Evolutionary conservation across 495 filamentous ascomycete genomes (phyloP).

Genomic region (Tuber brumale): DNA sequence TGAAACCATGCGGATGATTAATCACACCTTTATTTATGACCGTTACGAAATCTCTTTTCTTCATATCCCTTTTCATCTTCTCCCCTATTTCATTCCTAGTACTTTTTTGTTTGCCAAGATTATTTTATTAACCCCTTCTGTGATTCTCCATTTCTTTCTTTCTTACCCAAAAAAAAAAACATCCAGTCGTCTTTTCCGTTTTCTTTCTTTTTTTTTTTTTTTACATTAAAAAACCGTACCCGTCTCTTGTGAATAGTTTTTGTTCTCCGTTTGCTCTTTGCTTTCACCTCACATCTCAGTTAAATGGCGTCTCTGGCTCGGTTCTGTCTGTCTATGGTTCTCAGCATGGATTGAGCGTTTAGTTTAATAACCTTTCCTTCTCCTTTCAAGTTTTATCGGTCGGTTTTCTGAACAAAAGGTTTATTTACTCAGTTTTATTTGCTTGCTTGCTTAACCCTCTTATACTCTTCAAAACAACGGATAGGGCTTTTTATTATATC

Average conservation of each 20-base stretch:
- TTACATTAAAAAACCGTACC: neutral
- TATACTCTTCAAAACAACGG: neutral
- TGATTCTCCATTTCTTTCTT: constrained; percentile 1
- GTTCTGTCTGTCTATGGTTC: constrained; percentile 41
- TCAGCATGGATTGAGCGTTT: constrained; percentile 43
- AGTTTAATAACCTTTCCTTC: constrained; percentile 4
- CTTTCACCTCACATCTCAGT: constrained; percentile 31
- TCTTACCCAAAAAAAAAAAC: neutral
- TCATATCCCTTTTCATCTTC: constrained; percentile 25
- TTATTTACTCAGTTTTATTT: constrained; percentile 12
- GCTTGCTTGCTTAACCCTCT: neutral
- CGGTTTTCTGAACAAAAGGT: constrained; percentile 5
- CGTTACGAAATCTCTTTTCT: constrained; percentile 29
- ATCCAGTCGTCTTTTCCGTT: neutral
- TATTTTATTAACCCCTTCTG: constrained; percentile 23
- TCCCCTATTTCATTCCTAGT: constrained; percentile 23
- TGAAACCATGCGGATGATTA: constrained; percentile 16
- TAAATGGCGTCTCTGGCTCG: constrained; percentile 41
- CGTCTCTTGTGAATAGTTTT: constrained; percentile 8
- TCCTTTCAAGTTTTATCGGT: neutral
- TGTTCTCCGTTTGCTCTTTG: constrained; percentile 28
- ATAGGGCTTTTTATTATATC: constrained; percentile 1
- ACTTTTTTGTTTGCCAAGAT: constrained; percentile 11
- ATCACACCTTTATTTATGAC: constrained; percentile 21
- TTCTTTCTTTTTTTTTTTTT: neutral